Percentiles rank a stretch among this genome's conserved stretches.
These are phyloP conservation scores for Pythium dissotocum DNA, from an alignment of 352 stramenopile genomes.

Conservation along the genomic window DNA sequence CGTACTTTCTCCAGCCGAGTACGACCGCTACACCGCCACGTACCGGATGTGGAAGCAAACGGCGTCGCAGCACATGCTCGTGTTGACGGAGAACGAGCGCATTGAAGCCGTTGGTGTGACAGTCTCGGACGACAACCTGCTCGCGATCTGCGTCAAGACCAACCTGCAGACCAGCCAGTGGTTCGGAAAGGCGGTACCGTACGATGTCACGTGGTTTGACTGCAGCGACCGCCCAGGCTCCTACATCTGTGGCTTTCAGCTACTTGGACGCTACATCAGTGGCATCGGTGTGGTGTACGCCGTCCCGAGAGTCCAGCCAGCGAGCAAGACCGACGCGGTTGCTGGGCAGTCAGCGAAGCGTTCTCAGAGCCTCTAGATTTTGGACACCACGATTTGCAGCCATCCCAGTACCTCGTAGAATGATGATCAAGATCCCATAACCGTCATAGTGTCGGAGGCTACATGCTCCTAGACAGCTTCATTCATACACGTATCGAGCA, in stretches of 20 bases:
- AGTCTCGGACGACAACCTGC: background rate
- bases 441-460: too few relatives aligned
- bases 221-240: background rate
- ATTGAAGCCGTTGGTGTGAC: conserved; percentile 5
- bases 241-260: conserved; percentile 4
- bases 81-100: conserved; percentile 7
- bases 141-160: conserved; percentile 6
- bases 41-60: background rate
- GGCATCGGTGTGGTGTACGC: background rate
- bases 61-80: conserved; percentile 6
- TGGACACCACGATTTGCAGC: too few relatives aligned
- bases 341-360: background rate
- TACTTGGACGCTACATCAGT: background rate
- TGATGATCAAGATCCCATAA: too few relatives aligned
- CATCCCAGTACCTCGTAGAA: too few relatives aligned
- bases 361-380: too few relatives aligned
- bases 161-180: conserved; percentile 8
- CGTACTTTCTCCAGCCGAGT: background rate
- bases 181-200: background rate
- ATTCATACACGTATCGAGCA: too few relatives aligned
- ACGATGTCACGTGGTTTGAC: background rate
- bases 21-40: background rate
- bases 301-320: background rate
- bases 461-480: too few relatives aligned
- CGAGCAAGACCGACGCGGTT: background rate